These are phyloP conservation scores for Nissolia schottii DNA, from an alignment of 306 rosid species.

Conservation along the genomic window DNA sequence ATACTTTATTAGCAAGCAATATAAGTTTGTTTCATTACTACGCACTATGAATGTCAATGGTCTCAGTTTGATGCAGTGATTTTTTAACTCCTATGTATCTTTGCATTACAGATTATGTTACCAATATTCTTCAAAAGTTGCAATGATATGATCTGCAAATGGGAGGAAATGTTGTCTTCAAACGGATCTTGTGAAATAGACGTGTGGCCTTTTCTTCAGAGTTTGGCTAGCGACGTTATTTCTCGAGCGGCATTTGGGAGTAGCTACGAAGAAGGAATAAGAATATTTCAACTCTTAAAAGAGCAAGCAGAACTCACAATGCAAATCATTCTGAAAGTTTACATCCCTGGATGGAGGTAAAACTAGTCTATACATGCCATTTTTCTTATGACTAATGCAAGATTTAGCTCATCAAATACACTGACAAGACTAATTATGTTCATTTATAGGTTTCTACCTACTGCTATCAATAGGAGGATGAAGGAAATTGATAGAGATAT, in stretches of 20 bases:
- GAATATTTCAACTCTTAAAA: slow-evolving; percentile 43
- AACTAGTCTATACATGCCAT: not conserved
- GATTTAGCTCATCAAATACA: no score
- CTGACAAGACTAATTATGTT: not conserved
- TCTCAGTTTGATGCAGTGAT: not conserved
- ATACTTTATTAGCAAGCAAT: not conserved
- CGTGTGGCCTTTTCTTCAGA: slow-evolving; percentile 24
- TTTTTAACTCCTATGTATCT: not conserved
- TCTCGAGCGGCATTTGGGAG: slow-evolving; percentile 47
- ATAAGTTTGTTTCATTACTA: not conserved
- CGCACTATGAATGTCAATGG: not conserved
- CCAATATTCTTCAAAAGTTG: slow-evolving; percentile 31
- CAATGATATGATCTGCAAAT: slow-evolving; percentile 31
- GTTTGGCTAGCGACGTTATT: slow-evolving; percentile 33
- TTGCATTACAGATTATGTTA: slow-evolving; percentile 28
- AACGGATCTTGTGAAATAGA: slow-evolving; percentile 40
- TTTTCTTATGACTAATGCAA: not conserved
- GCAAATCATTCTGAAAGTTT: not conserved
- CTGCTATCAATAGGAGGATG: slow-evolving; percentile 27
- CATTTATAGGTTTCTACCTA: slow-evolving; percentile 45
- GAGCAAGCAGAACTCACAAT: slow-evolving; percentile 16
- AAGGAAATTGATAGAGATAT: slow-evolving; percentile 28
- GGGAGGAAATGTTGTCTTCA: slow-evolving; percentile 37
- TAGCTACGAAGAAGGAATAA: slow-evolving; percentile 45
- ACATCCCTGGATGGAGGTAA: slow-evolving; percentile 55